Evolutionary conservation across 1,284 basidiomycete species (phyloP), one percentile per base, ranked within the genome.

Genomic region (Mycena sp.): DNA sequence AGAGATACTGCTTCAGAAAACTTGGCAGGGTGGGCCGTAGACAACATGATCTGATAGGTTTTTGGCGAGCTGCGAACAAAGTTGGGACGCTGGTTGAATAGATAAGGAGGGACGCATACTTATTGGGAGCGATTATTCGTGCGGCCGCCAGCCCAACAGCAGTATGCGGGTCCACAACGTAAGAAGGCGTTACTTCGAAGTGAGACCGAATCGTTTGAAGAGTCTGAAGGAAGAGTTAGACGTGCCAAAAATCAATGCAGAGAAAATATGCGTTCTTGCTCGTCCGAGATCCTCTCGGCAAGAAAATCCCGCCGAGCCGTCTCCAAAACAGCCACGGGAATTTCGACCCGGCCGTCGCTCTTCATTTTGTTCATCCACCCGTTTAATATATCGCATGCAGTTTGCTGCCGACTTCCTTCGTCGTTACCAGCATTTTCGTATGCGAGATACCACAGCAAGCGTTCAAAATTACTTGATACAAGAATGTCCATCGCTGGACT

Each of bases 401-500:
- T 71, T 73, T 72, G 71, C 76, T 71, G 78, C 81, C 59, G 81
- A 79, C 19, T 69, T 72, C 78, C 78, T 17, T 63, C 67, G 17
- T 51, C 60, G 35, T 71, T 76, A n/a, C 74, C 72, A 12, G 76
- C 72, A 75, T 83, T 79, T 72, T 96, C 94, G 70, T 88, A 88
- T 2, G 95, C 96, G 58, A 99, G 90, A 79, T 99, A 98, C 93
- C 94, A 99, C 40, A 99, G 81, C 65, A 99, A 78, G 55, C 98
- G 84, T 82, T 99, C 98, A 76, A 99, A 99, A 83, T 99, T 99
- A 75, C 94, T 96, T 50, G 96, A 99, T 6, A 99, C 91, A 41
- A 97, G 85, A 70, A 99, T 99, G 76, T 99, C 98, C 98, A 99
- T 99, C 6, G 98, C 98, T 1, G 98, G 98, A 67, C 94, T 96